Conservation (phyloP, 305 asterid genomes). For the Solanum hybrid region DNA sequence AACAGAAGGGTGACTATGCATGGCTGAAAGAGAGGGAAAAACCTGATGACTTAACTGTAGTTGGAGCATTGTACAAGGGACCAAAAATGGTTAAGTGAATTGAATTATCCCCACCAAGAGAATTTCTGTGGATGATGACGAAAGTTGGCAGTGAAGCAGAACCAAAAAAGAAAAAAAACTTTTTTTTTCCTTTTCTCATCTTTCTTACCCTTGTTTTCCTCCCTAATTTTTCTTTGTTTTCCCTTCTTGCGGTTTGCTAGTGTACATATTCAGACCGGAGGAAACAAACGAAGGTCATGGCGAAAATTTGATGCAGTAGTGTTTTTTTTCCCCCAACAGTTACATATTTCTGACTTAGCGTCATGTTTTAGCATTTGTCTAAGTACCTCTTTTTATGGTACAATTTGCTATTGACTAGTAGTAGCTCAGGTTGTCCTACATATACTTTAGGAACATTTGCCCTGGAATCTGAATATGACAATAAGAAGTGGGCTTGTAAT, state of each 20-base stretch:
- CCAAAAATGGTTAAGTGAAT: neutral
- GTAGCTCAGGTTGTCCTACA: neutral
- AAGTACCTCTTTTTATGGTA: neutral
- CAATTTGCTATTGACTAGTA: neutral
- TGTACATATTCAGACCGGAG: conserved; percentile 7
- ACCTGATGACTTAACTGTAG: conserved; percentile 5
- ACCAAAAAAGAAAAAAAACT: neutral
- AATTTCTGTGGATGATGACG: neutral
- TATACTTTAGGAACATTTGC: neutral
- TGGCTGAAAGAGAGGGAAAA: conserved; percentile 12
- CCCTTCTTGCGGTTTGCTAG: neutral
- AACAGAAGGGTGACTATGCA: conserved; percentile 1
- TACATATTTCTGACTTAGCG: neutral
- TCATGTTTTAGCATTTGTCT: neutral
- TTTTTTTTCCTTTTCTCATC: neutral
- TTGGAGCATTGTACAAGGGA: conserved; percentile 9
- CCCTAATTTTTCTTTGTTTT: neutral
- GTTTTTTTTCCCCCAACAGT: neutral
- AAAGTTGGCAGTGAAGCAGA: neutral
- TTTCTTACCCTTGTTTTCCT: neutral
- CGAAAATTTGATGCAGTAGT: neutral
- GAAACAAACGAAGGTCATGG: neutral
- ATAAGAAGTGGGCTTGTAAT: neutral
- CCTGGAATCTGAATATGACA: neutral
- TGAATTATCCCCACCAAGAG: neutral